phyloP scores from a whole-genome alignment of 306 rosid species.

The Quercus aquifolioides region DNA sequence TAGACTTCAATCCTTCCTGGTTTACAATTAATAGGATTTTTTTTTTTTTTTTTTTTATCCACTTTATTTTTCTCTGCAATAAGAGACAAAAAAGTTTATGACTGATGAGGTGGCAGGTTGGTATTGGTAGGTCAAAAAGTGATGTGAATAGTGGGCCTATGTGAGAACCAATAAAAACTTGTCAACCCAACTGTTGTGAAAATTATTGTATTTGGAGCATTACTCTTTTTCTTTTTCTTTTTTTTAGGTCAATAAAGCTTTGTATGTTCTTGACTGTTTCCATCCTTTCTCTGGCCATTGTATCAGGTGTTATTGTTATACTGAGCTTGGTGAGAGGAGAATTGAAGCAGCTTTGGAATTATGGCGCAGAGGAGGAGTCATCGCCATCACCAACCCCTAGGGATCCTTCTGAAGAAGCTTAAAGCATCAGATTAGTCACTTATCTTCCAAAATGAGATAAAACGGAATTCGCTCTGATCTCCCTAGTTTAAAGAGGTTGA shows the following conservation, averaged over 20 bases:
- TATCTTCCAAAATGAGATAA: conserved; percentile 3
- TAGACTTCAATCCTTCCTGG: neutral
- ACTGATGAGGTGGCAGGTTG: too few species aligned
- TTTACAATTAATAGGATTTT: neutral
- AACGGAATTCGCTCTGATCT: neutral
- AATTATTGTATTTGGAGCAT: too few species aligned
- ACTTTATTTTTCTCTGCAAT: too few species aligned
- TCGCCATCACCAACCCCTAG: neutral
- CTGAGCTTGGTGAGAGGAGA: conserved; percentile 1
- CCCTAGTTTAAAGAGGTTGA: conserved; percentile 10
- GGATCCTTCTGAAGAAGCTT: conserved; percentile 2
- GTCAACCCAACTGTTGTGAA: too few species aligned
- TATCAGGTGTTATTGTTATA: conserved; percentile 41
- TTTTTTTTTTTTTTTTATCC: neutral
- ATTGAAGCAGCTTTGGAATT: neutral
- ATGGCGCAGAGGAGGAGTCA: neutral
- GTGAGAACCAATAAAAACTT: too few species aligned
- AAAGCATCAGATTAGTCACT: neutral
- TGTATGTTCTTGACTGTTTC: neutral
- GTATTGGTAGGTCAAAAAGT: too few species aligned
- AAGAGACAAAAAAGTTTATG: too few species aligned
- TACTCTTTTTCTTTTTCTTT: neutral
- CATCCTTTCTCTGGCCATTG: conserved; percentile 3
- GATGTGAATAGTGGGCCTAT: too few species aligned
- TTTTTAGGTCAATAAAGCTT: neutral